These are phyloP conservation scores for Leishmania gerbilli DNA, from an alignment of 208 protist species.

Conservation along the genomic window DNA sequence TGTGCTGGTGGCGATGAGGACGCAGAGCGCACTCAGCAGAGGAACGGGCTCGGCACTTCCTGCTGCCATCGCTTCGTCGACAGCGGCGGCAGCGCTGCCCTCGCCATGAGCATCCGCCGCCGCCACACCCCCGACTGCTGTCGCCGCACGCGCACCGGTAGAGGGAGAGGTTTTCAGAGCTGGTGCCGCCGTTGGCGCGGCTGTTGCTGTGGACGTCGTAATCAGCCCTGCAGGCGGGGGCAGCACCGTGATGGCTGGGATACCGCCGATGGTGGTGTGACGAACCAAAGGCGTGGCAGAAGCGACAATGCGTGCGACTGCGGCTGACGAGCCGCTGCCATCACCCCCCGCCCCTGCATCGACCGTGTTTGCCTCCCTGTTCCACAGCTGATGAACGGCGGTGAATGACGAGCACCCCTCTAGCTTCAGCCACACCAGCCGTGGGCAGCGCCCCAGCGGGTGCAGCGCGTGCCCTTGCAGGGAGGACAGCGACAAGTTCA, in stretches of 20 bases:
- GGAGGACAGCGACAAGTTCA: constrained; percentile 50
- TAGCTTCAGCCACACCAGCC: constrained; percentile 49
- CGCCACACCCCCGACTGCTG: background rate
- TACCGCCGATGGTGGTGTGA: constrained; percentile 19
- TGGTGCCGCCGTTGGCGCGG: background rate
- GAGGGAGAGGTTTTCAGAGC: background rate
- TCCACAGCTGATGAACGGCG: constrained; percentile 32
- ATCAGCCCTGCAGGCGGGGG: constrained; percentile 1
- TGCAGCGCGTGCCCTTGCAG: constrained; percentile 31
- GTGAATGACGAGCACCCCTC: constrained; percentile 38
- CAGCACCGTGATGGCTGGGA: constrained; percentile 36
- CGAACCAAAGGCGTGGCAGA: constrained; percentile 9
- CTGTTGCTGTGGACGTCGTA: background rate
- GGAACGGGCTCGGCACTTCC: background rate
- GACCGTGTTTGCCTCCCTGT: background rate
- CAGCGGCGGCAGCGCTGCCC: background rate
- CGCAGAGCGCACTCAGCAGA: constrained; percentile 17
- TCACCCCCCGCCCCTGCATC: background rate
- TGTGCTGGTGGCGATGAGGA: constrained; percentile 27
- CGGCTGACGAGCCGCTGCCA: background rate
- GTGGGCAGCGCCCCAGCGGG: constrained; percentile 36
- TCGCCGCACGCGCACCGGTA: background rate
- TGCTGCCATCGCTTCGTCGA: background rate
- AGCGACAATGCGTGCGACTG: background rate
- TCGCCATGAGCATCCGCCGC: background rate